Base-by-base conservation (phyloP, 2,329 filamentous ascomycete genomes). In the Epichloe elymi region DNA sequence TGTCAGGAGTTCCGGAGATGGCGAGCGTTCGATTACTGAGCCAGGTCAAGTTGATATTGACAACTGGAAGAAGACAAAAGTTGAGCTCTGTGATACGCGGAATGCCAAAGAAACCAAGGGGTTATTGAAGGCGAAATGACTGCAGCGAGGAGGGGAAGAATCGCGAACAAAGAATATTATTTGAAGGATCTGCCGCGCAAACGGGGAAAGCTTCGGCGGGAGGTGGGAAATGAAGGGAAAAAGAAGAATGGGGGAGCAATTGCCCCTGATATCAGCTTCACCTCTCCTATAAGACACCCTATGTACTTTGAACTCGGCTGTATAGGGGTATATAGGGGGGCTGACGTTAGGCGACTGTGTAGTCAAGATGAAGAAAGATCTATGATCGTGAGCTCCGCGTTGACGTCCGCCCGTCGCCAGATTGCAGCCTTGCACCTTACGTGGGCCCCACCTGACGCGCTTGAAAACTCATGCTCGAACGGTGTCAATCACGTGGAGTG, bases 351-450 rank as follows among this genome's bases (percentile, higher is more conserved):
- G 41, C 20, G 36, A 42, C 23, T 20, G 19, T 33, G 26, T 45
- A 37, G 30, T 45, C 48, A 52, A 26, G 39, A 36, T 38, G 41
- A n/a, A 14, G 41, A 49, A 36, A 46, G 41, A 49, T 44, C 40
- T 30, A n/a, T 46, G 35, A 46, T 38, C 43, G 44, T 23, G 38
- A 54, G 49, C 49, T 55, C 49, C 36, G 12, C 33, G 43, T 40
- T 39, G 35, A 48, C 47, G 41, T 44, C 40, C 15, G 19, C 45
- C 20, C 15, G 23, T 42, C 49, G 30, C 38, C 20, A 49, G 36
- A 40, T 49, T 30, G n/a, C 44, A 55, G 53, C 55, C 55, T 56
- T 52, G 49, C 49, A 33, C 46, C 36, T 44, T 15, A 39, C 40
- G 39, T 49, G 36, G 12, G 19, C 46, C 36, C 43, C 49, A 50